Evolutionary conservation across 306 rosid genomes (phyloP), one percentile per base, ranked within the genome.

Genomic region (Quercus glauca): DNA sequence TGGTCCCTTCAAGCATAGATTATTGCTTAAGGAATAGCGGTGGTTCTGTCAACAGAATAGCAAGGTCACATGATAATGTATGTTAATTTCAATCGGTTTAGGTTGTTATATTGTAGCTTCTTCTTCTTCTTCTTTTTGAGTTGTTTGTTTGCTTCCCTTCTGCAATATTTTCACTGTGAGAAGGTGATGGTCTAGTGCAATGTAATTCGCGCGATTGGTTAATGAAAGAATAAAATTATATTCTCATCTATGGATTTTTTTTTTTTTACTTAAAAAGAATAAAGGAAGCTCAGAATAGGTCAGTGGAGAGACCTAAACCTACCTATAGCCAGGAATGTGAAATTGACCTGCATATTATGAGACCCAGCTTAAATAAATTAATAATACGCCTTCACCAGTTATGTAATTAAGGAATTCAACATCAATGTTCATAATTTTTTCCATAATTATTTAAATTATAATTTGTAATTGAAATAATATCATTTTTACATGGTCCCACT

Each of bases 1-100:
- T 95, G 61, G 72, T 85, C 0, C 99, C 99, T 73, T 87, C 97
- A 73, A 80, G 75, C 81, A 90, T 92, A 73, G 94, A 91, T 80
- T 86, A 85, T 78, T 95, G 99, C 88, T 76, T 95, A 86, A 83
- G 90, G 83, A 83, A 86, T 78, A 93, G 84, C n/a, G 87, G 86
- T 8, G 89, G 83, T 60, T 77, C 78, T 51, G 79, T 88, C 49
- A 79, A 86, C 79, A 85, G 90, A 80, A 82, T 83, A 57, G 85
- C 92, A 73, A 92, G 80, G 82, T 88, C 97, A 28, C 97, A 78
- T 82, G 97, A 90, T 53, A 76, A 65, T 80, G 31, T 81, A 0
- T 92, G 97, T 58, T 82, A 69, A 75, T 81, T 63, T 31, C 43
- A 70, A 13, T 58, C 11, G 6, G 7, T 56, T 35, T 25, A 29